Conservation (phyloP, 305 asterid species). For the Fraxinus angustifolia region DNA sequence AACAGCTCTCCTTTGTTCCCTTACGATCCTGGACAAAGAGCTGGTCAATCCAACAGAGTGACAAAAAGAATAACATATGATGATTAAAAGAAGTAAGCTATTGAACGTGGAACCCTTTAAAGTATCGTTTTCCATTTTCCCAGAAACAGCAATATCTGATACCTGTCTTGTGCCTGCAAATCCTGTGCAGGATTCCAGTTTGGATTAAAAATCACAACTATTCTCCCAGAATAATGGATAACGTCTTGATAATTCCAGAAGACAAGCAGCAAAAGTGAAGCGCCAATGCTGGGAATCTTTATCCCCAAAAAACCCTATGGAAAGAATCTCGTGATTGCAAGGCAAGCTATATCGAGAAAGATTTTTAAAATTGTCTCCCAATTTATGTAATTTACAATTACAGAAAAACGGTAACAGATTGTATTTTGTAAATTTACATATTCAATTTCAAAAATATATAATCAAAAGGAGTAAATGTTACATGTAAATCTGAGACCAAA, state of each 20-base stretch:
- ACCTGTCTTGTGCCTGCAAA: slow-evolving; percentile 93
- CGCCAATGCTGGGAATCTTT: not conserved
- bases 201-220: slow-evolving; percentile 86
- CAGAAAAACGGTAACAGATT: not conserved
- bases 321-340: not conserved
- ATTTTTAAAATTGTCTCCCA: not conserved
- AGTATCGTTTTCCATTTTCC: slow-evolving; percentile 85
- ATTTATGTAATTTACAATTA: not conserved
- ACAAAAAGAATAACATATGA: not conserved
- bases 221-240: not conserved
- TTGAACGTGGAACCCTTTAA: slow-evolving; percentile 89
- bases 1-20: slow-evolving; percentile 87
- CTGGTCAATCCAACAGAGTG: not conserved
- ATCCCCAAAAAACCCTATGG: not conserved
- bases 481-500: not conserved
- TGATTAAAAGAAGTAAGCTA: not conserved
- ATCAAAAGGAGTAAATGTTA: not conserved
- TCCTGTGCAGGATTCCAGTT: slow-evolving; percentile 99
- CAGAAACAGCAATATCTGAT: slow-evolving; percentile 83
- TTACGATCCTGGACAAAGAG: slow-evolving; percentile 59
- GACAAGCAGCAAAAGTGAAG: not conserved
- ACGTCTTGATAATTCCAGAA: not conserved
- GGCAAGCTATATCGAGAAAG: not conserved
- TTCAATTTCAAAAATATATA: not conserved
- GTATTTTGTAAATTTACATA: not conserved